Percentiles rank a stretch among this genome's conserved stretches.
These are phyloP conservation scores for Intubia oerlemansii DNA, from an alignment of 2,329 filamentous ascomycete species.

Conservation along the genomic window DNA sequence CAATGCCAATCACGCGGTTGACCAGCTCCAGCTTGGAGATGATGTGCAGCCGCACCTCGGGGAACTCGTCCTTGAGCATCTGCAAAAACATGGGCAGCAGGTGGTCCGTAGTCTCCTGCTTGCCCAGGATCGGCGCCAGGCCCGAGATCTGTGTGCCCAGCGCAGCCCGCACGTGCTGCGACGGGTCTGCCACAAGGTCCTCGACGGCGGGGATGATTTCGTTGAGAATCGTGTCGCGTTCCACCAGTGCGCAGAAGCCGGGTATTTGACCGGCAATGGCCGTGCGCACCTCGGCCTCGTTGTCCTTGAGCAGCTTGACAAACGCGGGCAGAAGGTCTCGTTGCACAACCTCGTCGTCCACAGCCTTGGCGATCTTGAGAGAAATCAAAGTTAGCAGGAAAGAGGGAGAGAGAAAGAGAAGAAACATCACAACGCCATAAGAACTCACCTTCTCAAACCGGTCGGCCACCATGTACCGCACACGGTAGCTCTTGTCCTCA, in stretches of 20 bases:
- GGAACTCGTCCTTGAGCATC: conserved; percentile 99
- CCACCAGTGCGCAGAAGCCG: conserved; percentile 81
- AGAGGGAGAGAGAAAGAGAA: too few species aligned
- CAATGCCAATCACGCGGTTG: conserved; percentile 97
- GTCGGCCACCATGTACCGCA: conserved; percentile 98
- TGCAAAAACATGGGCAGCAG: conserved; percentile 96
- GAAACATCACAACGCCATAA: conserved; percentile 3
- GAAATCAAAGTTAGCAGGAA: conserved; percentile 1
- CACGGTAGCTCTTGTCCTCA: conserved; percentile 98
- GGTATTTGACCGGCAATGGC: conserved; percentile 96
- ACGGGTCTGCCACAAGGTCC: conserved; percentile 85
- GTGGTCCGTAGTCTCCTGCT: conserved; percentile 94
- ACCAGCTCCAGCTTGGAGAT: conserved; percentile 99
- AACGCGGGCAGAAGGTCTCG: conserved; percentile 91
- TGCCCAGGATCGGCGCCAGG: conserved; percentile 87
- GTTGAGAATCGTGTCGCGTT: conserved; percentile 69
- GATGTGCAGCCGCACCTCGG: conserved; percentile 93
- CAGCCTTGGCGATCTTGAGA: conserved; percentile 83
- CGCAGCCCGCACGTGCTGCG: conserved; percentile 88
- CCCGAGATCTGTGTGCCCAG: conserved; percentile 94
- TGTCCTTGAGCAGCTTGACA: conserved; percentile 93
- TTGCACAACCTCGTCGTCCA: conserved; percentile 88
- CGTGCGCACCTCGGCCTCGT: conserved; percentile 90
- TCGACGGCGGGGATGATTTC: conserved; percentile 95
- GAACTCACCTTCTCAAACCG: conserved; percentile 72